Percentiles rank a stretch among this genome's conserved stretches.
These are phyloP conservation scores for Melanopsichium pennsylvanicum DNA, from an alignment of 1,284 basidiomycete genomes.

Conservation along the genomic window DNA sequence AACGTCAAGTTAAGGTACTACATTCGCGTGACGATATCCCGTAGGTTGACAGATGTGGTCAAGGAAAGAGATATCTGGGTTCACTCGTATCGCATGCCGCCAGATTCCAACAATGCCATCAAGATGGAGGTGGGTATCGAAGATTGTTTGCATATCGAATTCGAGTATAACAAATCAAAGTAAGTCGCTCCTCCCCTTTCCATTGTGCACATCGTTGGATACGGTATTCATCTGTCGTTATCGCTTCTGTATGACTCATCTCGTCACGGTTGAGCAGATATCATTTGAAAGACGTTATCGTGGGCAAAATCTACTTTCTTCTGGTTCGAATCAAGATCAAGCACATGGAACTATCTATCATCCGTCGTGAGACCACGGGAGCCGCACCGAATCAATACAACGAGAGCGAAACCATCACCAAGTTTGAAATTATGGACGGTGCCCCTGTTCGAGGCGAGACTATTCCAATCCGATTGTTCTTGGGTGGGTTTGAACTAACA, in stretches of 20 bases:
- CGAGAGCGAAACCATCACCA: constrained; percentile 98
- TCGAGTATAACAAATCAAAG: constrained; percentile 99
- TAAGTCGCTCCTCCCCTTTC: constrained; percentile 10
- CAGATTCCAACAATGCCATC: constrained; percentile 95
- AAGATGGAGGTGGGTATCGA: constrained; percentile 99
- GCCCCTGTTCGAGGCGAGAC: constrained; percentile 87
- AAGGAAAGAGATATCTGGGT: constrained; percentile 97
- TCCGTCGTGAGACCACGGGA: constrained; percentile 94
- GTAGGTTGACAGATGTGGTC: constrained; percentile 87
- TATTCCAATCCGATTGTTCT: constrained; percentile 95
- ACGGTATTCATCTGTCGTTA: too few species aligned
- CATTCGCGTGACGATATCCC: constrained; percentile 86
- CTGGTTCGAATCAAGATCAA: constrained; percentile 99
- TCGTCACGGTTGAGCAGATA: constrained; percentile 72
- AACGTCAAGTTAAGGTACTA: constrained; percentile 92
- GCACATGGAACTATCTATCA: constrained; percentile 98
- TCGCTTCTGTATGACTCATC: too few species aligned
- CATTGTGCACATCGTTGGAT: too few species aligned
- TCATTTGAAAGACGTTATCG: constrained; percentile 97
- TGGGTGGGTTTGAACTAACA: constrained; percentile 96
- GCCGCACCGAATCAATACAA: constrained; percentile 91
- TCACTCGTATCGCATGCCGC: constrained; percentile 96
- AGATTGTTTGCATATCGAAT: constrained; percentile 98
- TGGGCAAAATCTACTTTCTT: constrained; percentile 98
- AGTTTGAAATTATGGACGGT: constrained; percentile 92